phyloP scores from a whole-genome alignment of 257 asterid species.

The Ophiorrhiza pumila region DNA sequence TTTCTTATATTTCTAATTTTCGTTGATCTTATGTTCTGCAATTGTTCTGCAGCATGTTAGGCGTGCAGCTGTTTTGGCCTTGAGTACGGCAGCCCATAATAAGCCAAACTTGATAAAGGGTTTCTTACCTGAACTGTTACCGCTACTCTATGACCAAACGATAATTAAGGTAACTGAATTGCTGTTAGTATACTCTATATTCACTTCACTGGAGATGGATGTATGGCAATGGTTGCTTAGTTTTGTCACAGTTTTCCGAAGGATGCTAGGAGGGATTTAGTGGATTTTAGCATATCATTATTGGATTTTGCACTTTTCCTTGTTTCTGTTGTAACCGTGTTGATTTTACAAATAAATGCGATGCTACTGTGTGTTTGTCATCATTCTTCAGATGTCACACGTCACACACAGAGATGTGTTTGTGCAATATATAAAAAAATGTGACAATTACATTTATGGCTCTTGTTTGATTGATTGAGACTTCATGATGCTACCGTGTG shows the following conservation, averaged over 20 bases:
- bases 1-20: neutral
- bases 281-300: neutral
- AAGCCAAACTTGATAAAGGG: slow-evolving; percentile 91
- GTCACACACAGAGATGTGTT: neutral
- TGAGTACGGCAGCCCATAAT: slow-evolving; percentile 98
- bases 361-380: neutral
- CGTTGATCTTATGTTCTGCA: slow-evolving; percentile 22
- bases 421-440: neutral
- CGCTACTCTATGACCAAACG: slow-evolving; percentile 95
- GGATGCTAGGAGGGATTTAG: slow-evolving; percentile 1
- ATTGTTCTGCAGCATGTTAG: slow-evolving; percentile 81
- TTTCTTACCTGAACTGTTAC: slow-evolving; percentile 78
- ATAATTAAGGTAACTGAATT: slow-evolving; percentile 61
- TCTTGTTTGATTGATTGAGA: neutral
- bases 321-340: neutral
- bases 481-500: neutral
- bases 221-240: neutral
- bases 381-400: neutral
- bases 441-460: neutral
- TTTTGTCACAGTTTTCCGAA: neutral
- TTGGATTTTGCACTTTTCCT: neutral
- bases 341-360: neutral
- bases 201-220: neutral
- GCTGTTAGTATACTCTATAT: neutral
- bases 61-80: slow-evolving; percentile 98